These are phyloP conservation scores for Ilex paraguariensis DNA, from an alignment of 305 asterid species.

Conservation along the genomic window DNA sequence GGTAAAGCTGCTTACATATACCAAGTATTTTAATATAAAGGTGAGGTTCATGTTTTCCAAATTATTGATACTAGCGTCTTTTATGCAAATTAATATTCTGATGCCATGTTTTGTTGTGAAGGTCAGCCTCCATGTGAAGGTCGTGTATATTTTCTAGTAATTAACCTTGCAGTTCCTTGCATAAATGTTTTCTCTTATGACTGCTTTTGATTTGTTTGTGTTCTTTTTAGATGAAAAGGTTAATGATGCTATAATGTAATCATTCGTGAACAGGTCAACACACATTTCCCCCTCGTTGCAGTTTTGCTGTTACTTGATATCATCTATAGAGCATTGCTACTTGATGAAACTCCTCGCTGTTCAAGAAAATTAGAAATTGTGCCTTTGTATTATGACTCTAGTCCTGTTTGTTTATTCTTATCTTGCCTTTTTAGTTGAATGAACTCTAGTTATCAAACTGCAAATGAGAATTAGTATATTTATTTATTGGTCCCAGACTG, in stretches of 20 bases:
- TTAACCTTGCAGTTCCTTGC: not conserved
- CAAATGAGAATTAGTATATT: not conserved
- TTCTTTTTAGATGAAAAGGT: not conserved
- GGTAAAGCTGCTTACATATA: slow-evolving; percentile 15
- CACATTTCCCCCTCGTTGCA: not conserved
- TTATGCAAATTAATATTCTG: not conserved
- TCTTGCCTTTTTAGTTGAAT: too few relatives aligned
- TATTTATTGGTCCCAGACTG: not conserved
- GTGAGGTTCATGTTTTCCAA: slow-evolving; percentile 31
- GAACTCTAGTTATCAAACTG: not conserved
- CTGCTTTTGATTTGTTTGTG: not conserved
- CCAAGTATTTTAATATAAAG: slow-evolving; percentile 14
- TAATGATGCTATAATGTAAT: not conserved
- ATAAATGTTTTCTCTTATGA: not conserved
- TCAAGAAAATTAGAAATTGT: too few relatives aligned
- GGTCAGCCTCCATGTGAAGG: not conserved
- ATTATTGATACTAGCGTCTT: not conserved
- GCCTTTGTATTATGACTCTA: too few relatives aligned
- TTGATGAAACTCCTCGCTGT: too few relatives aligned
- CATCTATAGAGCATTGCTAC: too few relatives aligned
- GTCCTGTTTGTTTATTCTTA: too few relatives aligned
- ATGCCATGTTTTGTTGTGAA: not conserved
- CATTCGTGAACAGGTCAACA: not conserved
- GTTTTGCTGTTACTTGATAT: too few relatives aligned
- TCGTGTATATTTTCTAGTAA: not conserved